A percentile compares a stretch with the other conserved stretches of the same genome.
Evolutionary conservation across 345 rosid species (phyloP).

Genomic region (Euphorbia pulcherrima): DNA sequence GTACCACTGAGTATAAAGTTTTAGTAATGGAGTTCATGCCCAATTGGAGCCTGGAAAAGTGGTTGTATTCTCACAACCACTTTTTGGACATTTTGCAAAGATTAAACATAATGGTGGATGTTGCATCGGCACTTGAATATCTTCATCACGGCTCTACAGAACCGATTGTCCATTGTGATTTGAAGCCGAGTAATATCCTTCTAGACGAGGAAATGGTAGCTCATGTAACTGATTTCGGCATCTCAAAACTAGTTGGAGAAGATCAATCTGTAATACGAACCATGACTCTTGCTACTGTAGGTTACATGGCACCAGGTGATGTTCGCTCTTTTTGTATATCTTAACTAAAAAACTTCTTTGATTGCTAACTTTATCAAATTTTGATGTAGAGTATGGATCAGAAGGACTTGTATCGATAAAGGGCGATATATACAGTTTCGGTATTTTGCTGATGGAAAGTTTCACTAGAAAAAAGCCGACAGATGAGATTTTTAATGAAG

Average conservation of each 20-base stretch:
- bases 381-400: conserved; percentile 12
- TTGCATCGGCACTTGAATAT: conserved; percentile 13
- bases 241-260: background rate
- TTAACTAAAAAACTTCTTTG: background rate
- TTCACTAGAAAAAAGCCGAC: conserved; percentile 15
- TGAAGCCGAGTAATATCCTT: background rate
- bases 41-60: conserved; percentile 6
- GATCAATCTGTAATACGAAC: background rate
- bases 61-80: conserved; percentile 16
- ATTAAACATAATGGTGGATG: conserved; percentile 15
- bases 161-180: conserved; percentile 16
- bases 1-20: conserved; percentile 2
- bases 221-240: background rate
- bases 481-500: background rate
- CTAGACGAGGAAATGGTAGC: background rate
- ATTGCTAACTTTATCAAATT: background rate
- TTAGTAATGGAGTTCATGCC: conserved; percentile 13
- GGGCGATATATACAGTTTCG: background rate
- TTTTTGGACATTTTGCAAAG: conserved; percentile 9
- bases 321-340: background rate
- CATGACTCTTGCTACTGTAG: background rate
- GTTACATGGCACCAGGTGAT: conserved; percentile 24
- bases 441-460: conserved; percentile 11
- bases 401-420: background rate
- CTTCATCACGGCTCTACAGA: background rate